A percentile compares a stretch with the other conserved stretches of the same genome.
phyloP scores from a whole-genome alignment of 352 stramenopile genomes.

The Globisporangium okanoganense region DNA sequence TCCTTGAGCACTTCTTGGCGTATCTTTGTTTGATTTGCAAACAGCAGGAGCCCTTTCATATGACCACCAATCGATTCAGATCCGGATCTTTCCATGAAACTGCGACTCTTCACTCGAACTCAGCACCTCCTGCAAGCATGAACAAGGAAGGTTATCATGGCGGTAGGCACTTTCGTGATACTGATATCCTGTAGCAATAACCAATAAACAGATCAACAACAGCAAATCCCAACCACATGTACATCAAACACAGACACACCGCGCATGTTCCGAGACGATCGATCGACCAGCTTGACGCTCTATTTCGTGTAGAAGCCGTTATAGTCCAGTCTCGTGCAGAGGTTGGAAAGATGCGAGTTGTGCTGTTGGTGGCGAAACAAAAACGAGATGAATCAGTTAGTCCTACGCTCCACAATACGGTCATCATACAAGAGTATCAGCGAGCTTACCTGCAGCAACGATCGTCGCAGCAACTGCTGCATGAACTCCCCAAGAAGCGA shows the following conservation, averaged over 20 bases:
- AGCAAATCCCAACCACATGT: neutral
- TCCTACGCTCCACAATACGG: neutral
- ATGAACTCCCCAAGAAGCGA: conserved; percentile 87
- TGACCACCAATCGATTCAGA: conserved; percentile 4
- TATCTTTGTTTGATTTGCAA: neutral
- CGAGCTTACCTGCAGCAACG: conserved; percentile 61
- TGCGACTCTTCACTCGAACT: neutral
- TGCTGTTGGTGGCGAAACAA: conserved; percentile 24
- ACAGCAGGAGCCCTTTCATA: neutral
- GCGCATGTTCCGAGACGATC: neutral
- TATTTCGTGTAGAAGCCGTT: conserved; percentile 74
- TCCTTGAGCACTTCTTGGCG: neutral
- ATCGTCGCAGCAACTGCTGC: conserved; percentile 81
- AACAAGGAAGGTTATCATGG: too few species aligned
- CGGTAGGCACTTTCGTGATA: neutral
- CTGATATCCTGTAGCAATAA: neutral
- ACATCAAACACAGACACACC: conserved; percentile 2
- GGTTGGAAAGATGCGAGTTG: conserved; percentile 64
- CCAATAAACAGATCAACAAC: neutral
- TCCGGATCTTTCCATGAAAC: conserved; percentile 7
- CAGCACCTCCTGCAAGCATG: neutral
- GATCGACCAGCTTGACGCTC: neutral
- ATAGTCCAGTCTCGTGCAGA: conserved; percentile 62
- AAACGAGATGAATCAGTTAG: neutral
- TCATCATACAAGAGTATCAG: neutral